These are phyloP conservation scores for Aspergillus pseudoviridinutans DNA, from an alignment of 2,329 filamentous ascomycete genomes.

Conservation along the genomic window DNA sequence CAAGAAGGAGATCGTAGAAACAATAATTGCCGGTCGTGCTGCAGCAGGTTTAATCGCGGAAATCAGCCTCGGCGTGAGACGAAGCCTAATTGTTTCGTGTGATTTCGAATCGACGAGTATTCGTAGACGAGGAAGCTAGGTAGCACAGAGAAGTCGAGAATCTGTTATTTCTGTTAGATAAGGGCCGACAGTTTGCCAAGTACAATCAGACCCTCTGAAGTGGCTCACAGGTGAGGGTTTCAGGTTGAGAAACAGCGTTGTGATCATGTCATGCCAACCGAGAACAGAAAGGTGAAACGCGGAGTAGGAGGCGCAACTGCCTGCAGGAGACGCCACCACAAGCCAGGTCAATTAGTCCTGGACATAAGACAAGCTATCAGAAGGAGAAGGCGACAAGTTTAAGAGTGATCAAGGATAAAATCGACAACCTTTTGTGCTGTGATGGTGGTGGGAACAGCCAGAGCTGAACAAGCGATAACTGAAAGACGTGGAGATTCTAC, in stretches of 20 bases:
- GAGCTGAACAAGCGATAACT: neutral
- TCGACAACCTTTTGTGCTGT: neutral
- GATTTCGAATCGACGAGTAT: constrained; percentile 10
- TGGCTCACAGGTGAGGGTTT: neutral
- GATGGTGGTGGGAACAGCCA: neutral
- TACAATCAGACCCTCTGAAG: neutral
- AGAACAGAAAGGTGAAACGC: neutral
- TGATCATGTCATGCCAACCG: neutral
- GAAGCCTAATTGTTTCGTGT: constrained; percentile 10
- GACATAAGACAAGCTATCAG: neutral
- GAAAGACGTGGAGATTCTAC: neutral
- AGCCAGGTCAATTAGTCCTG: neutral
- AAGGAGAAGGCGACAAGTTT: neutral
- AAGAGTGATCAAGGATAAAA: neutral
- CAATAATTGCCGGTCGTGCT: neutral
- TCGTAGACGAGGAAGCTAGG: constrained; percentile 1
- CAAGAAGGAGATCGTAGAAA: neutral
- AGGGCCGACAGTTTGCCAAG: neutral
- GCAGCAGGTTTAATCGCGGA: neutral
- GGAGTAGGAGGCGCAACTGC: neutral
- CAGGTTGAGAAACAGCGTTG: neutral
- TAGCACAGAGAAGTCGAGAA: neutral
- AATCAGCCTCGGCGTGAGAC: constrained; percentile 8
- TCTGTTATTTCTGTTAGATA: neutral
- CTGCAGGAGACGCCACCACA: neutral